Evolutionary conservation across 352 stramenopile species (phyloP).

Genomic region (Phytophthora kernoviae): DNA sequence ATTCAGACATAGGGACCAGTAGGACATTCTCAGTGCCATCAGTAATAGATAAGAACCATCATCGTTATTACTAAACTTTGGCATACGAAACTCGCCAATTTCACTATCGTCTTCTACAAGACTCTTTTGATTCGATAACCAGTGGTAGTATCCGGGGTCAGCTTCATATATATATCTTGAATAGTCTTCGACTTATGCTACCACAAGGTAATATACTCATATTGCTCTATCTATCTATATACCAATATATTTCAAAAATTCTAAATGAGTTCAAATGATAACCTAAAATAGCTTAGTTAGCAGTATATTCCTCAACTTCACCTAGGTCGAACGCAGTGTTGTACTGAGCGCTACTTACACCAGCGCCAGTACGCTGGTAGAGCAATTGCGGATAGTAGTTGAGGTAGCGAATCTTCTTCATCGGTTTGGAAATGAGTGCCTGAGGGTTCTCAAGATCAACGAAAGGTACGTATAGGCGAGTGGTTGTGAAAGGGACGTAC

Average conservation of each 20-base stretch:
- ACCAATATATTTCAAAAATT: no score
- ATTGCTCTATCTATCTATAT: no score
- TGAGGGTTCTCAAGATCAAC: not conserved
- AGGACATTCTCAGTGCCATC: no score
- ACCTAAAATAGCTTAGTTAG: no score
- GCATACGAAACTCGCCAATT: not conserved
- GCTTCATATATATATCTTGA: not conserved
- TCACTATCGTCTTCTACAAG: constrained; percentile 2
- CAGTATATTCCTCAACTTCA: no score
- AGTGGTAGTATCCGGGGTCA: not conserved
- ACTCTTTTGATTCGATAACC: constrained; percentile 7
- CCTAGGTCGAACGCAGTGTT: not conserved
- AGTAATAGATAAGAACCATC: no score
- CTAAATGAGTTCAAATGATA: no score
- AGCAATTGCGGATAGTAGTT: not conserved
- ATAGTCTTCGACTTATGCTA: not conserved
- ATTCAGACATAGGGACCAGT: no score
- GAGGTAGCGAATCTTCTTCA: not conserved
- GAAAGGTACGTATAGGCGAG: not conserved
- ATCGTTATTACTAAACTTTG: not conserved
- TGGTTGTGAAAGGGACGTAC: not conserved
- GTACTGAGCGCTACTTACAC: not conserved
- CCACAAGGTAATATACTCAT: not conserved
- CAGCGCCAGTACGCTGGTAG: not conserved
- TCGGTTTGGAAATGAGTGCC: not conserved